These are phyloP conservation scores for Atalantia buxifolia DNA, from an alignment of 345 rosid species.

Conservation along the genomic window DNA sequence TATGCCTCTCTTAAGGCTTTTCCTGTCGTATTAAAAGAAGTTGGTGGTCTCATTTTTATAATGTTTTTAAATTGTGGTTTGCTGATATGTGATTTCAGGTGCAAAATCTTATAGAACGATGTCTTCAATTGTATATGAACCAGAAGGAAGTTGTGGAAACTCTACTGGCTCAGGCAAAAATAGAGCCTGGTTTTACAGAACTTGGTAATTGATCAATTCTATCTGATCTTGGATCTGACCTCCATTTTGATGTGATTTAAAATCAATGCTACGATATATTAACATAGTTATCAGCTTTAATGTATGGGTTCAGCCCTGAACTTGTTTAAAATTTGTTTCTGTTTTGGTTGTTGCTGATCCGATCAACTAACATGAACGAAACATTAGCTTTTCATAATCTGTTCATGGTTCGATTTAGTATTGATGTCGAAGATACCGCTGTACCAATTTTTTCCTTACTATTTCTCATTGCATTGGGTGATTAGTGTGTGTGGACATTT, in stretches of 20 bases:
- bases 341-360: neutral
- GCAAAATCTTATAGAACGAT: constrained; percentile 89
- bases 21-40: neutral
- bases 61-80: neutral
- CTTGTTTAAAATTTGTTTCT: neutral
- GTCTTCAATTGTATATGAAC: constrained; percentile 94
- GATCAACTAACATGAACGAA: neutral
- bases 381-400: neutral
- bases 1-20: neutral
- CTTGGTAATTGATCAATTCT: constrained; percentile 55
- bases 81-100: constrained; percentile 50
- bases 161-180: constrained; percentile 74
- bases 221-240: constrained; percentile 3
- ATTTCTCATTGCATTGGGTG: neutral
- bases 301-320: neutral
- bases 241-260: neutral
- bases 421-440: neutral
- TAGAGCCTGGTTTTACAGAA: constrained; percentile 96
- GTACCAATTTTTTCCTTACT: neutral
- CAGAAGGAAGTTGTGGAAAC: constrained; percentile 94
- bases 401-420: neutral
- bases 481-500: neutral
- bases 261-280: neutral
- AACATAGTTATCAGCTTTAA: neutral
- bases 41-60: neutral